Conservation (phyloP, 2,329 filamentous ascomycete genomes). For the Epichloe festucae region DNA sequence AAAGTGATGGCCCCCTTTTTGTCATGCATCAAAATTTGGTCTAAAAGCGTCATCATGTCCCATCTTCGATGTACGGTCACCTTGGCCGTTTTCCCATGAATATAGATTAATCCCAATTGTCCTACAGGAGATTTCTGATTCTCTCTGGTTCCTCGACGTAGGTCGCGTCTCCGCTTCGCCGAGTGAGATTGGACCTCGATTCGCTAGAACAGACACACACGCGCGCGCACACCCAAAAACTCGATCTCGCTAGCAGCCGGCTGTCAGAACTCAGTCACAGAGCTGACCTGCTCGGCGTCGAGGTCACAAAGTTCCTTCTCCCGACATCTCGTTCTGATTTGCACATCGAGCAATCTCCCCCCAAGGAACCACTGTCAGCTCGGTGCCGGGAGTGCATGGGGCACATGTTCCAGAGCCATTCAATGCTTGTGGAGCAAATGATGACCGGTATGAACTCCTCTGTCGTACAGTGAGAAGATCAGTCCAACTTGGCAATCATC, state of each 20-base stretch:
- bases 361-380: constrained; percentile 15
- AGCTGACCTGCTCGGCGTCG: constrained; percentile 12
- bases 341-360: constrained; percentile 11
- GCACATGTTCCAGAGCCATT: constrained; percentile 17
- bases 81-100: constrained; percentile 14
- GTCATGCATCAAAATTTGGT: constrained; percentile 38
- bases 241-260: constrained; percentile 12
- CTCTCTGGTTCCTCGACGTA: background rate
- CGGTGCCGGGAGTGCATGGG: constrained; percentile 16
- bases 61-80: constrained; percentile 24
- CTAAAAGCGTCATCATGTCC: constrained; percentile 25
- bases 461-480: constrained; percentile 29
- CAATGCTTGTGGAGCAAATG: constrained; percentile 19
- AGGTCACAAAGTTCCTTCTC: constrained; percentile 16
- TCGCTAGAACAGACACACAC: constrained; percentile 12
- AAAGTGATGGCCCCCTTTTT: constrained; percentile 30
- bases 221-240: background rate
- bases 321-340: constrained; percentile 16
- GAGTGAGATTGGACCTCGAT: constrained; percentile 2
- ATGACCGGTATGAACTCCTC: constrained; percentile 19
- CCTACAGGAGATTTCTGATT: constrained; percentile 4
- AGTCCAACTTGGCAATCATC: constrained; percentile 97
- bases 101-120: constrained; percentile 5
- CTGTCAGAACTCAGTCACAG: constrained; percentile 4
- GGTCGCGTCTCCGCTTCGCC: constrained; percentile 3